Conservation (phyloP, 257 asterid genomes). For the Capsicum rhomboideum region DNA sequence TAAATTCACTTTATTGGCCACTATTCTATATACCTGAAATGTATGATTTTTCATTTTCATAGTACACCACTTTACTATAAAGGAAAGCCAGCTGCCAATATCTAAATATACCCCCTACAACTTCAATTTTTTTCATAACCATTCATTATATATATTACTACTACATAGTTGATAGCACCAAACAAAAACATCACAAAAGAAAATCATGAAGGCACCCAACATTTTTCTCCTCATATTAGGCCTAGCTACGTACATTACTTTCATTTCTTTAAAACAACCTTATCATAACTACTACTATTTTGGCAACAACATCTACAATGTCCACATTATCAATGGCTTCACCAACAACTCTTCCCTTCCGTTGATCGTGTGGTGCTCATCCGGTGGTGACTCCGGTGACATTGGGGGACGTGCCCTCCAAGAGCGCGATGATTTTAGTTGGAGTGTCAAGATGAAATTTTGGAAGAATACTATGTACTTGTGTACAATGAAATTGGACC, state of each 20-base stretch:
- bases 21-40: neutral
- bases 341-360: slow-evolving; percentile 15
- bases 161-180: neutral
- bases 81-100: neutral
- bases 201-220: slow-evolving; percentile 1
- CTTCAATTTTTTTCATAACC: neutral
- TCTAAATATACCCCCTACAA: neutral
- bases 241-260: slow-evolving; percentile 2
- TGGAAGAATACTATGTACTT: neutral
- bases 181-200: neutral
- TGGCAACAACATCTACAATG: neutral
- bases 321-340: slow-evolving; percentile 16
- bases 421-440: slow-evolving; percentile 13
- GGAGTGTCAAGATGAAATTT: slow-evolving; percentile 3
- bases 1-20: too few relatives aligned
- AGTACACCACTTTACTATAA: neutral
- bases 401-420: slow-evolving; percentile 17
- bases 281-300: neutral
- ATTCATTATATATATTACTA: neutral
- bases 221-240: neutral
- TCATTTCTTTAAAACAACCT: slow-evolving; percentile 4
- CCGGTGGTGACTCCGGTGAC: neutral
- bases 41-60: neutral
- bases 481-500: slow-evolving; percentile 15
- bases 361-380: slow-evolving; percentile 8